Evolutionary conservation across 139 green algal genomes (phyloP), one percentile per base, ranked within the genome.

Genomic region (Chlorella sorokiniana): DNA sequence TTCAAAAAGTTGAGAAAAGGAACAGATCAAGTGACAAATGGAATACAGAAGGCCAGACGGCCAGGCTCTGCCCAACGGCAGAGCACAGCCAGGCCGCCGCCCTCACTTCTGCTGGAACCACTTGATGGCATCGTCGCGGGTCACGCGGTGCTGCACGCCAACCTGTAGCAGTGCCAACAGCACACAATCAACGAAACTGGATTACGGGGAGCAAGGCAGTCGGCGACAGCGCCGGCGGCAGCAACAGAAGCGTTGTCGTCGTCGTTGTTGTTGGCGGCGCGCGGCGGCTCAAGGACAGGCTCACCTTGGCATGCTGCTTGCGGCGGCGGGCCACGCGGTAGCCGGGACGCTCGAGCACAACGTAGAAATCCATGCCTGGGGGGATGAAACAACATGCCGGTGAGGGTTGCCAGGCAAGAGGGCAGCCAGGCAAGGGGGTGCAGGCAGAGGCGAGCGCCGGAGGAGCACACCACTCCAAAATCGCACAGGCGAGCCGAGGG

Each of bases 331-430:
- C 88, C 25, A 99, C 96, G 37, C 97, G 90, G 94, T 96, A 99
- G 69, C 97, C 97, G 67, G 95, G 93, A 62, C 97, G 85, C 88
- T 99, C 97, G 75, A 99, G 91, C 69, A 97, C 94, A 23, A 99
- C 95, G 84, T 97, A 99, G 91, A 99, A 99, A 90, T 99, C 97
- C 97, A 99, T 99, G 82, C 97, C 95, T 97, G 87, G 31, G 4
- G 35, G 42, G 14, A 38, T 22, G 35, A 42, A 9, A n/a, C 2
- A 35, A 40, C 14, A 27, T 25, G 69, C 1, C 11, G 29, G 44
- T 27, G 37, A 76, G 8, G 61, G 8, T 9, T 41, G 22, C 42
- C 8, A 41, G 1, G 51, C 7, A 65, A 65, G 42, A 41, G 4
- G 29, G 41, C 31, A 41, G 63, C 8, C 16, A 14, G 23, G 6